Evolutionary conservation across 768 basidiomycete genomes (phyloP), one percentile per base, ranked within the genome.

Genomic region (Serendipita sp.): DNA sequence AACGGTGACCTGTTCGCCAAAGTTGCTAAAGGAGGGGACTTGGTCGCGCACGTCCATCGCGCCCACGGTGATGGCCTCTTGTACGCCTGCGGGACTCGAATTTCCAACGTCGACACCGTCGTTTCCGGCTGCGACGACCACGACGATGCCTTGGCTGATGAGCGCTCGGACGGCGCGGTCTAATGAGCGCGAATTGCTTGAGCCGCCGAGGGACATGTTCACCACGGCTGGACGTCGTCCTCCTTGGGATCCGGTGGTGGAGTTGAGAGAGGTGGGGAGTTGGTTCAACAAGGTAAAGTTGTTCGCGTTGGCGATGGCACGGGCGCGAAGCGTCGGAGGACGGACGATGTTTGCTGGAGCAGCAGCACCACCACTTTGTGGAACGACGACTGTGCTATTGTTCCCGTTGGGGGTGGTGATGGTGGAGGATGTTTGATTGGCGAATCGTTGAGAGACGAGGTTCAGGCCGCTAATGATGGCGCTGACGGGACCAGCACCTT

Each of bases 61-160:
- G 41, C 62, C 62, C 28, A 62, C 62, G 28, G 62, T 51, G 48
- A 62, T 62, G 48, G 45, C 62, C 17, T 33, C 48, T 31, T n/a
- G 45, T 3, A 48, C 62, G 22, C 41, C 44, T 3, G 42, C 62
- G 17, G 62, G 62, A 28, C 45, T 51, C 62, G 44, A 30, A 41
- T 53, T 20, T 26, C 31, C 62, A 16, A 53, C 62, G 3, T 62
- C 62, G 24, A 51, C 42, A 33, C 48, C 48, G 16, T 45, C 42
- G 31, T 62, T 62, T 45, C 63, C 63, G 9, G 62, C 62, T 17
- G 62, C 62, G 62, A 62, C 41, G 45, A 62, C 45, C 22, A 62
- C 48, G 48, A 50, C 44, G 2, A 62, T 44, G 48, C 62, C 62
- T 20, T 45, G 44, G 5, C 22, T 22, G 41, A 62, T 34, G 3